These are phyloP conservation scores for Suillus ampliporus DNA, from an alignment of 768 basidiomycete genomes.

Conservation along the genomic window DNA sequence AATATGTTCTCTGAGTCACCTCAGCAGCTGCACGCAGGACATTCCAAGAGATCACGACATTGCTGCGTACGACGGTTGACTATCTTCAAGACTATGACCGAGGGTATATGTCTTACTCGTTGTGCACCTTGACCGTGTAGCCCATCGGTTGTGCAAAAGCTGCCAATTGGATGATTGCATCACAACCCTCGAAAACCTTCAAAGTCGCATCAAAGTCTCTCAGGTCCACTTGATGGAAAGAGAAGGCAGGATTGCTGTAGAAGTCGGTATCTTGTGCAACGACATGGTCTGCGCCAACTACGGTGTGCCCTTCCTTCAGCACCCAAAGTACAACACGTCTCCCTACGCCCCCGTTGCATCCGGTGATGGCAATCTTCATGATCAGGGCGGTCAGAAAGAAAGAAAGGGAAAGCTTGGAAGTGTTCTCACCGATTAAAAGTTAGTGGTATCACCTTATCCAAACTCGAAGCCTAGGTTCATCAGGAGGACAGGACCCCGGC, in stretches of 20 bases:
- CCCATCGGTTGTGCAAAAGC: constrained; percentile 52
- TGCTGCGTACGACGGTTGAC: constrained; percentile 42
- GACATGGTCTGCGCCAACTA: constrained; percentile 58
- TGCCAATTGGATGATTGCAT: constrained; percentile 66
- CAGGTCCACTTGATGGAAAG: constrained; percentile 53
- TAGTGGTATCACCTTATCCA: too few species aligned
- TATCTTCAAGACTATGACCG: neutral
- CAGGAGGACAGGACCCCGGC: constrained; percentile 2
- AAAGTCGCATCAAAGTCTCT: constrained; percentile 53
- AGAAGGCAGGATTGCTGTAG: constrained; percentile 39
- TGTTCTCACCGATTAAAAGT: neutral
- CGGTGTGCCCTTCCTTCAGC: constrained; percentile 52
- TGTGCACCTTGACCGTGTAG: constrained; percentile 60
- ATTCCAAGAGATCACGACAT: constrained; percentile 76
- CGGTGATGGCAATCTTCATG: constrained; percentile 65
- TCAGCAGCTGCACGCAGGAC: constrained; percentile 71
- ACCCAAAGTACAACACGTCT: constrained; percentile 55
- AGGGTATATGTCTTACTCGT: constrained; percentile 48
- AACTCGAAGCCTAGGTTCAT: too few species aligned
- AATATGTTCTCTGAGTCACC: constrained; percentile 36
- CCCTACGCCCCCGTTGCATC: constrained; percentile 64
- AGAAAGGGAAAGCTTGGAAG: neutral
- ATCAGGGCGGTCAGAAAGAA: neutral
- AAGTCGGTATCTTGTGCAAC: constrained; percentile 25
- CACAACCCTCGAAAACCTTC: constrained; percentile 53